Evolutionary conservation across 1,284 basidiomycete genomes (phyloP).

Genomic region (Cutaneotrichosporon cyanovorans): DNA sequence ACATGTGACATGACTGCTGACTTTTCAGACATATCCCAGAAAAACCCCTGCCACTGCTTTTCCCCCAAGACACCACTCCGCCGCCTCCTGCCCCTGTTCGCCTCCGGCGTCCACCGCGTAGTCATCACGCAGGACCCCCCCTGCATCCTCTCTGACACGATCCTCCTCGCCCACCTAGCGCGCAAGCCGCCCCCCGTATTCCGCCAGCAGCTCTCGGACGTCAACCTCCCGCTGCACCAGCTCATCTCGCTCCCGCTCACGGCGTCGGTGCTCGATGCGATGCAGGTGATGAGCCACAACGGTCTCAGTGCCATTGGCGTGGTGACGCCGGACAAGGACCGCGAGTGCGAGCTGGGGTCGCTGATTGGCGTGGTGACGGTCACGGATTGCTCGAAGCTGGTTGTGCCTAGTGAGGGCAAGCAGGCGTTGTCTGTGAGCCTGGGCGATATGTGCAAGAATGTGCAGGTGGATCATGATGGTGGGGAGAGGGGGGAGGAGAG

Average conservation of each 20-base stretch:
- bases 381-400: constrained; percentile 26
- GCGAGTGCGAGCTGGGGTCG: constrained; percentile 7
- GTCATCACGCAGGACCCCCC: constrained; percentile 18
- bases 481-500: constrained; percentile 32
- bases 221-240: constrained; percentile 25
- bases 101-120: constrained; percentile 31
- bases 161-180: constrained; percentile 25
- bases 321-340: constrained; percentile 14
- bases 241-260: constrained; percentile 27
- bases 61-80: constrained; percentile 18
- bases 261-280: constrained; percentile 33
- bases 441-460: constrained; percentile 25
- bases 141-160: constrained; percentile 20
- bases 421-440: constrained; percentile 29
- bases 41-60: constrained; percentile 29
- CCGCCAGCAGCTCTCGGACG: constrained; percentile 15
- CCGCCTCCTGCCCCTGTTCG: constrained; percentile 28
- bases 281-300: constrained; percentile 35
- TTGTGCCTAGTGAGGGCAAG: constrained; percentile 34
- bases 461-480: constrained; percentile 26
- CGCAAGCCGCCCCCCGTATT: constrained; percentile 22
- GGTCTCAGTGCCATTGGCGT: constrained; percentile 32
- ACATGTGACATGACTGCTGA: too few relatives aligned
- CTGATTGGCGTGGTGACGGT: constrained; percentile 30
- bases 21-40: constrained; percentile 30